Percentiles rank a stretch among this genome's conserved stretches.
These are phyloP conservation scores for Carex cristatella DNA, from an alignment of 176 grass and related monocot species.

Conservation along the genomic window DNA sequence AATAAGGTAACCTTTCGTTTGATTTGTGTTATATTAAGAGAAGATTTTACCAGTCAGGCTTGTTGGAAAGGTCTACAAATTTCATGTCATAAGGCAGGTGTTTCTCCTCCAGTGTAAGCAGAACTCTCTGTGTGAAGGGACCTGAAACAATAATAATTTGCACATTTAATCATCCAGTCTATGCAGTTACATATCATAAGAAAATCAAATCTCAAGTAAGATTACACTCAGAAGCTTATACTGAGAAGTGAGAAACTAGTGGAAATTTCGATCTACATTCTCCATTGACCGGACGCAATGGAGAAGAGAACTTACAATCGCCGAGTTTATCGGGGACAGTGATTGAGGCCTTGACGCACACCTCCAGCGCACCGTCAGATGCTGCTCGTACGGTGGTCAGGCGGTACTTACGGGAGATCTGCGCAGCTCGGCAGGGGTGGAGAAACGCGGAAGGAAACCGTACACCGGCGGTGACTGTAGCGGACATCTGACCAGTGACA, in stretches of 20 bases:
- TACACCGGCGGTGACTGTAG: not conserved
- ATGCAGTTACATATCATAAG: not conserved
- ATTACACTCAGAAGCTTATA: no score
- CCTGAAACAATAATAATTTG: constrained; percentile 30
- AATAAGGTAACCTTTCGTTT: not conserved
- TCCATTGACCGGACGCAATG: no score
- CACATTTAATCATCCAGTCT: not conserved
- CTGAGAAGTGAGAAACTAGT: no score
- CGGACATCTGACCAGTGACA: not conserved
- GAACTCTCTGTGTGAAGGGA: constrained; percentile 76
- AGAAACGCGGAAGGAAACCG: constrained; percentile 30
- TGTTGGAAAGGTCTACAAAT: constrained; percentile 67
- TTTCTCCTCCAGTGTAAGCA: constrained; percentile 87
- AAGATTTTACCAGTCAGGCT: constrained; percentile 67
- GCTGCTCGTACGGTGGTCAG: constrained; percentile 34
- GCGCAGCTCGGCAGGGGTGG: constrained; percentile 12
- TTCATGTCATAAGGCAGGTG: constrained; percentile 63
- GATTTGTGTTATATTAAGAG: not conserved
- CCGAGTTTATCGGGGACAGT: constrained; percentile 63
- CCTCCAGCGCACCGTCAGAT: constrained; percentile 41
- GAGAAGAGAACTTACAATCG: constrained; percentile 50
- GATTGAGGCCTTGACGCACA: constrained; percentile 64
- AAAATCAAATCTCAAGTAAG: not conserved
- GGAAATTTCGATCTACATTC: no score
- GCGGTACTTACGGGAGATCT: constrained; percentile 16